Conservation (phyloP, 495 filamentous ascomycete species). For the Parachaetomium inaequale region DNA sequence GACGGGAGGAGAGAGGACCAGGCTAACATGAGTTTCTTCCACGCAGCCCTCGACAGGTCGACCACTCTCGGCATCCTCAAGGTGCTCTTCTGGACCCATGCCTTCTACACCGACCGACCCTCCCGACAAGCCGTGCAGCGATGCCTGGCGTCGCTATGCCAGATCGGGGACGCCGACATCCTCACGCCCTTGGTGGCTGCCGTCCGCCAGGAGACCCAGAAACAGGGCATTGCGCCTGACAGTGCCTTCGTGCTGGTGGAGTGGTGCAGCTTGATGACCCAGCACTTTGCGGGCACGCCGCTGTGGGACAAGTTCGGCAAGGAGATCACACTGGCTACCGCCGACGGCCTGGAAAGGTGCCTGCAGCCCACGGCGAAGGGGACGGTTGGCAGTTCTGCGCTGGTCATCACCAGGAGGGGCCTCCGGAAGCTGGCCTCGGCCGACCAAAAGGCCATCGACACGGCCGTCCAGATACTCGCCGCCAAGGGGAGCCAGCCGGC, state of each 20-base stretch:
- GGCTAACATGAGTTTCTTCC: neutral
- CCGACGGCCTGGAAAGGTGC: constrained; percentile 72
- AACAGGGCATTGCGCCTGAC: constrained; percentile 66
- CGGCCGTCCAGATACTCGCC: constrained; percentile 62
- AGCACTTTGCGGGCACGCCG: constrained; percentile 51
- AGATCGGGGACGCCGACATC: constrained; percentile 47
- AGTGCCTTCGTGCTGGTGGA: constrained; percentile 87
- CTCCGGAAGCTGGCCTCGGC: constrained; percentile 64
- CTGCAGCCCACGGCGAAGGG: constrained; percentile 57
- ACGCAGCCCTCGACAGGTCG: constrained; percentile 39
- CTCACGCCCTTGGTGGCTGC: constrained; percentile 59
- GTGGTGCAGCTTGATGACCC: constrained; percentile 77
- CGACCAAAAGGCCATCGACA: constrained; percentile 56
- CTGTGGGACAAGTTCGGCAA: constrained; percentile 64
- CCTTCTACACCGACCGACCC: constrained; percentile 77
- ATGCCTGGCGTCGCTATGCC: constrained; percentile 66
- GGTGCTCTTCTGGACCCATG: constrained; percentile 77
- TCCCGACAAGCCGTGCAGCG: constrained; percentile 77
- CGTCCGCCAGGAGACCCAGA: constrained; percentile 62
- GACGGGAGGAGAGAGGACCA: neutral
- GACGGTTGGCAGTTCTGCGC: constrained; percentile 60
- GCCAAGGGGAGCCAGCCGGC: constrained; percentile 57
- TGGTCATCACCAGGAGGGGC: constrained; percentile 68
- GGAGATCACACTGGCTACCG: constrained; percentile 57
- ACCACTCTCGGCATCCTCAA: constrained; percentile 50